Conservation (phyloP, 345 rosid species). For the Theobroma cacao region DNA sequence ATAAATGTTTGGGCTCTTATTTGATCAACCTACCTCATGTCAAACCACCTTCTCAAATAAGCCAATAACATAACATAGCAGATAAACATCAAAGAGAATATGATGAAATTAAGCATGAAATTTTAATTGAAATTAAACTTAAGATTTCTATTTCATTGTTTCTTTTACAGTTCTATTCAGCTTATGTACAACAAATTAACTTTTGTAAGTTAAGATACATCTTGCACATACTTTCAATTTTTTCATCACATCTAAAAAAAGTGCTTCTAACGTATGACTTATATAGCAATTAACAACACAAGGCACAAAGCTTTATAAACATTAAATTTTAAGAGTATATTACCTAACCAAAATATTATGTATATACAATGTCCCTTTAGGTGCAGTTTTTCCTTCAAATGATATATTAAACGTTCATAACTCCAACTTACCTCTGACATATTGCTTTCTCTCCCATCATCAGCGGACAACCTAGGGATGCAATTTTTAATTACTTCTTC, state of each 20-base stretch:
- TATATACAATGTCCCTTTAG: background rate
- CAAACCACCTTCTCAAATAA: conserved; percentile 18
- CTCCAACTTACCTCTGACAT: conserved; percentile 35
- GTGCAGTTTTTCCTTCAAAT: background rate
- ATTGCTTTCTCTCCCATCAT: conserved; percentile 21
- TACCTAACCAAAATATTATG: background rate
- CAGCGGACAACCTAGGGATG: background rate
- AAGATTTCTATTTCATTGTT: too few species aligned
- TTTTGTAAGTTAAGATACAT: background rate
- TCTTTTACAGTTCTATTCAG: too few species aligned
- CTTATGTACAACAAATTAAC: background rate
- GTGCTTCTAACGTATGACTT: background rate
- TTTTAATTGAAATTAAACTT: background rate
- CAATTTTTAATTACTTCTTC: conserved; percentile 14
- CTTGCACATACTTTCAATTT: background rate
- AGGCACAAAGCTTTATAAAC: background rate
- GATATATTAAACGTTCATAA: background rate
- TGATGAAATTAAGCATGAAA: background rate
- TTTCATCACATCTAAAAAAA: background rate
- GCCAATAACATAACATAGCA: conserved; percentile 3
- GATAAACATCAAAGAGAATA: background rate
- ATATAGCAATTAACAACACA: background rate
- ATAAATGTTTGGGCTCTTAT: conserved; percentile 24
- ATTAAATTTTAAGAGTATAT: background rate
- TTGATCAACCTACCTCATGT: conserved; percentile 33